Evolutionary conservation across 2,329 filamentous ascomycete species (phyloP).

Genomic region (Penicillium sp.): DNA sequence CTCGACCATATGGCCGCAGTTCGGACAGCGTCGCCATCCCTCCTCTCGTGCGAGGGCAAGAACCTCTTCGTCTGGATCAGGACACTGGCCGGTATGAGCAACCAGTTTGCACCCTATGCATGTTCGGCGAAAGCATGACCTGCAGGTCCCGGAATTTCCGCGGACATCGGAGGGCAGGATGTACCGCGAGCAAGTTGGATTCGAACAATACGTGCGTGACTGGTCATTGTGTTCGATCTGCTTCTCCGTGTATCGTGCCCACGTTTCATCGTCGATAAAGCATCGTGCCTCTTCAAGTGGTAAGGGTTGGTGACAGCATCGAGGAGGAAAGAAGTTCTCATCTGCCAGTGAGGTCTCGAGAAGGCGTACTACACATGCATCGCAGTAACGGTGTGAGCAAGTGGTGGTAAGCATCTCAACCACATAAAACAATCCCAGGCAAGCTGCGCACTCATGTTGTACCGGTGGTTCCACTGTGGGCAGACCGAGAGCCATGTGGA

Average conservation of each 20-base stretch:
- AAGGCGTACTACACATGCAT: slow-evolving; percentile 18
- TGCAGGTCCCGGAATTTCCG: slow-evolving; percentile 21
- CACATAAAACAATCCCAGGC: not conserved
- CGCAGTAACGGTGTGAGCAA: slow-evolving; percentile 27
- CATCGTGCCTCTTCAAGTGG: slow-evolving; percentile 5
- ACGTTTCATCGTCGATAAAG: slow-evolving; percentile 10
- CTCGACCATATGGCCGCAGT: slow-evolving; percentile 60
- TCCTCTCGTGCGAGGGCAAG: slow-evolving; percentile 65
- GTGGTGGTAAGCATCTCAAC: not conserved
- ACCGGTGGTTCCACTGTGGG: not conserved
- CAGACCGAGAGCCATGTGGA: too few relatives aligned
- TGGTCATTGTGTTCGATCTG: slow-evolving; percentile 24
- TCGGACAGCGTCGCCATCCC: slow-evolving; percentile 75
- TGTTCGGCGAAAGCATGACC: slow-evolving; percentile 16
- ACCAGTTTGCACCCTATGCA: slow-evolving; percentile 28
- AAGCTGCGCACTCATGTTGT: slow-evolving; percentile 8
- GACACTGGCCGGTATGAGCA: slow-evolving; percentile 25
- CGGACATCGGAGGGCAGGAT: slow-evolving; percentile 19
- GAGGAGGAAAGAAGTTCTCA: slow-evolving; percentile 29
- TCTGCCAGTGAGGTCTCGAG: slow-evolving; percentile 22
- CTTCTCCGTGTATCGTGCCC: slow-evolving; percentile 19
- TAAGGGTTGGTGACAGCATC: slow-evolving; percentile 29
- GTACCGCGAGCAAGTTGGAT: slow-evolving; percentile 24
- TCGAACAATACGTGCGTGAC: slow-evolving; percentile 29
- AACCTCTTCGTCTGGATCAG: slow-evolving; percentile 28